Base-by-base conservation (phyloP, 225 moss, liverwort and hornwort species). In the Thuidium tamariscinum region DNA sequence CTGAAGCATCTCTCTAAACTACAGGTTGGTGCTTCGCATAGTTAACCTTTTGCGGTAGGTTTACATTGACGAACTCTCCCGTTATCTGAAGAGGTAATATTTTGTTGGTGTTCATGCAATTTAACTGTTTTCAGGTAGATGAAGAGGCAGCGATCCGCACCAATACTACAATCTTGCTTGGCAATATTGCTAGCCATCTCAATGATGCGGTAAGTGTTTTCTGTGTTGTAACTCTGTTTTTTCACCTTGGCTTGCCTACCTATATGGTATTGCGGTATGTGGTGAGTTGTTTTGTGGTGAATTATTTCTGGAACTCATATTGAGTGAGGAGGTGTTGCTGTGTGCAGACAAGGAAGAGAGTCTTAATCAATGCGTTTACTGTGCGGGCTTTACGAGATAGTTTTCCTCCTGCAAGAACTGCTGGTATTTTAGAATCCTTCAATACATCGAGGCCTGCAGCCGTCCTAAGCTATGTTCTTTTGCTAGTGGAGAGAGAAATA, bases 101-200 rank as follows among this genome's bases (percentile, higher is more conserved):
- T 16, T 75, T 81, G 46, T 51, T 82, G 62, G 34, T 56, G 48
- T 85, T 18, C 67, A 64, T 44, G 30, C 30, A 36, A 70, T 23
- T 59, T 48, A 34, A 79, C 55, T 73, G 57, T 25, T 59, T 80
- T 82, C 92, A 97, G 97, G 97, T 98, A 78, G 97, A 98, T 85
- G 97, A 98, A 86, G 98, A 98, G 89, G 91, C 96, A 88, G 98
- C 95, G 55, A 98, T 98, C 77, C 98, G 98, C 63, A 95, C 98
- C 48, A 98, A 98, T 82, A 98, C 98, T 72, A 98, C 98, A 80
- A 98, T 98, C 79, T 93, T 98, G 72, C 96, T 98, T 60, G 98
- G 98, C 87, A 98, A 98, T 81, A 96, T 98, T 91, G 98, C 98
- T 34, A 92, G 94, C 80, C 92, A 95, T 88, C 95, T 98, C 44